Evolutionary conservation across 164 flowering plant genomes (phyloP).

Genomic region (Malania oleifera): DNA sequence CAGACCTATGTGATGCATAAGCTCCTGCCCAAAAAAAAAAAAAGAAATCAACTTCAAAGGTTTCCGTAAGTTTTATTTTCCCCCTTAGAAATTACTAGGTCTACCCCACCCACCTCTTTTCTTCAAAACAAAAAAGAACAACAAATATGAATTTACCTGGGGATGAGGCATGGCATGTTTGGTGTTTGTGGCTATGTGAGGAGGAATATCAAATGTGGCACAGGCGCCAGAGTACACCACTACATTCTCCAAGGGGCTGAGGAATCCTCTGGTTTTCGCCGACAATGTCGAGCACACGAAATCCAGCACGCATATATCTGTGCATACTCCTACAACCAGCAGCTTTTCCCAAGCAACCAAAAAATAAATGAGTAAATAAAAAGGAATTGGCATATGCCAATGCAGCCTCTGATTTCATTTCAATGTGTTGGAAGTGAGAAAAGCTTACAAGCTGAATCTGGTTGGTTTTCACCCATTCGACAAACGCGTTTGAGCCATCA

Average conservation of each 20-base stretch:
- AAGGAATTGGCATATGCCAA: too few species aligned
- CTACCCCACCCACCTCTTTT: too few species aligned
- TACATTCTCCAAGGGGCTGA: slow-evolving; percentile 31
- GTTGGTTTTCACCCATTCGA: slow-evolving; percentile 38
- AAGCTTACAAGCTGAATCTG: slow-evolving; percentile 29
- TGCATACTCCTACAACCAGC: slow-evolving; percentile 41
- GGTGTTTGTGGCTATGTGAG: slow-evolving; percentile 19
- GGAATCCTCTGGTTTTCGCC: slow-evolving; percentile 35
- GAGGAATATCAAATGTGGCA: slow-evolving; percentile 45
- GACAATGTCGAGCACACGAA: slow-evolving; percentile 45
- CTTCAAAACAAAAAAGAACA: too few species aligned
- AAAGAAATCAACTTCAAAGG: neutral
- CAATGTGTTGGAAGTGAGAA: neutral
- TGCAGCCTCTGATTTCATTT: too few species aligned
- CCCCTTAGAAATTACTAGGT: neutral
- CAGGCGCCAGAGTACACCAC: slow-evolving; percentile 36
- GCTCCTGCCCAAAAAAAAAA: slow-evolving; percentile 29
- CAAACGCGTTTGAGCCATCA: slow-evolving; percentile 43
- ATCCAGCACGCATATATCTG: slow-evolving; percentile 47
- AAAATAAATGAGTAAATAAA: too few species aligned
- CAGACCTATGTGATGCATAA: slow-evolving; percentile 74
- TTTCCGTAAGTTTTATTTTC: neutral
- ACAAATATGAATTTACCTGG: slow-evolving; percentile 24
- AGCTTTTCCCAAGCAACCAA: slow-evolving; percentile 9
- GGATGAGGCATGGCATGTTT: slow-evolving; percentile 38